Base-by-base conservation (phyloP, 768 basidiomycete species). In the Xerocomellus dryophilus region DNA sequence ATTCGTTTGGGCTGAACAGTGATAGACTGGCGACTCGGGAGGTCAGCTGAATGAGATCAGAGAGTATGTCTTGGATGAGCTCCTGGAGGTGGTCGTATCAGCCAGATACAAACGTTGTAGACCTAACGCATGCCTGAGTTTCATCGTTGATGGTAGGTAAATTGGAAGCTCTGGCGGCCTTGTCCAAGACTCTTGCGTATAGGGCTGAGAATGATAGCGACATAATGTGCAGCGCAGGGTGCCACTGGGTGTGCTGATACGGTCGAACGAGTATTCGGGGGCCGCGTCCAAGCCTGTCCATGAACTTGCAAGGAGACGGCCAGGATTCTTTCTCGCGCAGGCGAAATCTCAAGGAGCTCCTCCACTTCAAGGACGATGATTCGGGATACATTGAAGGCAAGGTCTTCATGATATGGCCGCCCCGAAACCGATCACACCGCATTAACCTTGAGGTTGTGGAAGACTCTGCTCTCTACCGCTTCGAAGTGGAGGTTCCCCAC, bases 1-100 rank as follows among this genome's bases (percentile, higher is more conserved):
- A 77, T 64, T 96, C 93, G 63, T 95, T 95, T 4, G 85, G 76
- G 53, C 91, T 93, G 73, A 95, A 93, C 34, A 95, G 71, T 0
- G 82, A 80, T 41, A 94, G 74, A 36, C 76, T 77, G 23, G 77
- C 60, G 51, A 93, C 76, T 23, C 83, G 79, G 31, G 77, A 71
- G 43, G 75, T 72, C 36, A 89, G 69, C 40, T 73, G 71, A 23
- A 73, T 72, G 29, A 93, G 73, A 72, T 90, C 82, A 7, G 69
- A 66, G 47, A 87, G 66, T 40, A 82, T 75, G 43, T 78, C 74
- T 39, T 76, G 73, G 25, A 91, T 67, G 50, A 88, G 69, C 58
- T 82, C 77, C 90, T 93, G 55, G 45, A 34, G n/a, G 31, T 21
- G 35, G 31, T 50, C 45, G 25, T 11, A 38, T 61, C 41, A 51